phyloP scores from a whole-genome alignment of 2,329 filamentous ascomycete species.

The Colletotrichum cordylinicola region DNA sequence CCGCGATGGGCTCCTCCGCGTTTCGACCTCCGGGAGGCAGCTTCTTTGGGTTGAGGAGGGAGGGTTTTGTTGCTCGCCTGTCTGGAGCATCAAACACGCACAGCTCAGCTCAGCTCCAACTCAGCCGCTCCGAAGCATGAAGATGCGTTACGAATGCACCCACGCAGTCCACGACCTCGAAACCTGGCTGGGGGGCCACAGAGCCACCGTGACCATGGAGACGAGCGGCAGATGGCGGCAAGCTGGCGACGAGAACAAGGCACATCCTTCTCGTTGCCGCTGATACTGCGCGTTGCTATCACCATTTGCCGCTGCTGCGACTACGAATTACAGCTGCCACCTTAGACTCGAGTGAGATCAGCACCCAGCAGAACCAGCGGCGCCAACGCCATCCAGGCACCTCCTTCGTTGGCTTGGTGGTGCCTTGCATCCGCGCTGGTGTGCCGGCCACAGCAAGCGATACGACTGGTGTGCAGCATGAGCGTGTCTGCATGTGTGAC shows the following conservation, averaged over 20 bases:
- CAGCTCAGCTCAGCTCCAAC: not conserved
- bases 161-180: not conserved
- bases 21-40: not conserved
- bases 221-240: conserved; percentile 13
- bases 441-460: conserved; percentile 13
- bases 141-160: conserved; percentile 10
- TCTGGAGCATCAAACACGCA: not conserved
- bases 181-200: not conserved
- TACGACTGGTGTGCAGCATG: conserved; percentile 21
- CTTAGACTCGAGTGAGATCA: conserved; percentile 5
- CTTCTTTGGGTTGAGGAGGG: not conserved
- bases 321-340: not conserved
- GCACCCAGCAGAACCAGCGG: not conserved
- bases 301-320: conserved; percentile 12
- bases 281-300: not conserved
- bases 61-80: not conserved
- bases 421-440: conserved; percentile 19
- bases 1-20: not conserved
- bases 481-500: conserved; percentile 20
- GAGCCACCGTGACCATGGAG: conserved; percentile 2
- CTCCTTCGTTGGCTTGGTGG: conserved; percentile 7
- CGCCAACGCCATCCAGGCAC: not conserved
- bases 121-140: conserved; percentile 12
- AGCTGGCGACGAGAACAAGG: not conserved
- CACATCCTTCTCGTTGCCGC: not conserved